These are phyloP conservation scores for Bacterosira constricta DNA, from an alignment of 108 stramenopile genomes.

Conservation along the genomic window DNA sequence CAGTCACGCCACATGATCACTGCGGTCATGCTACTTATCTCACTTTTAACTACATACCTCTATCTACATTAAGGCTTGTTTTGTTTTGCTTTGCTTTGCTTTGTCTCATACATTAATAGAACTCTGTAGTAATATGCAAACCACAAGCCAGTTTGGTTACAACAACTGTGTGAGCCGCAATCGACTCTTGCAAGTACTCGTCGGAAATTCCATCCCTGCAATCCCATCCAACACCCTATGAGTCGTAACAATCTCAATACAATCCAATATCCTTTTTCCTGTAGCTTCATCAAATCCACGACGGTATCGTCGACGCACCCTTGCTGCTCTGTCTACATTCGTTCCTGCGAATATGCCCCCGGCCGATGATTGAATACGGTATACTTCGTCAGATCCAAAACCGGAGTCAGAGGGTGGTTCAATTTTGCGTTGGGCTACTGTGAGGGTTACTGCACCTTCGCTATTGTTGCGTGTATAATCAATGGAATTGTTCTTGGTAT, in stretches of 20 bases:
- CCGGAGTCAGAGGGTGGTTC: conserved; percentile 53
- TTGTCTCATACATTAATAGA: no score
- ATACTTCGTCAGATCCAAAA: conserved; percentile 58
- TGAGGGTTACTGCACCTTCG: conserved; percentile 19
- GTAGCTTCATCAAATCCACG: conserved; percentile 48
- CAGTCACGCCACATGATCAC: no score
- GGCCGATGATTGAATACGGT: conserved; percentile 35
- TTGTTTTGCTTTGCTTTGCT: no score
- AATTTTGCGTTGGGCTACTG: conserved; percentile 51
- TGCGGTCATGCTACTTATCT: no score
- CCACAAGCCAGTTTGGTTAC: conserved; percentile 4
- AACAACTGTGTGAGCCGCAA: conserved; percentile 26
- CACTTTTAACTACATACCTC: no score
- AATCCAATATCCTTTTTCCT: conserved; percentile 66
- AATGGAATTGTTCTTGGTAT: conserved; percentile 16
- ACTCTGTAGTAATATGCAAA: no score
- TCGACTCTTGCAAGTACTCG: conserved; percentile 55
- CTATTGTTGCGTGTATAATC: conserved; percentile 18
- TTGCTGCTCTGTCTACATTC: conserved; percentile 41
- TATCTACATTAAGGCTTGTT: no score
- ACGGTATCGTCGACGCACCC: conserved; percentile 53
- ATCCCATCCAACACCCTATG: conserved; percentile 74
- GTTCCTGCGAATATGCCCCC: conserved; percentile 36
- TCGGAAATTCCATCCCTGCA: conserved; percentile 69
- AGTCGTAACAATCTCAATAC: conserved; percentile 70